Conservation (phyloP, 2,329 filamentous ascomycete genomes). For the Colletotrichum ledebouriae region DNA sequence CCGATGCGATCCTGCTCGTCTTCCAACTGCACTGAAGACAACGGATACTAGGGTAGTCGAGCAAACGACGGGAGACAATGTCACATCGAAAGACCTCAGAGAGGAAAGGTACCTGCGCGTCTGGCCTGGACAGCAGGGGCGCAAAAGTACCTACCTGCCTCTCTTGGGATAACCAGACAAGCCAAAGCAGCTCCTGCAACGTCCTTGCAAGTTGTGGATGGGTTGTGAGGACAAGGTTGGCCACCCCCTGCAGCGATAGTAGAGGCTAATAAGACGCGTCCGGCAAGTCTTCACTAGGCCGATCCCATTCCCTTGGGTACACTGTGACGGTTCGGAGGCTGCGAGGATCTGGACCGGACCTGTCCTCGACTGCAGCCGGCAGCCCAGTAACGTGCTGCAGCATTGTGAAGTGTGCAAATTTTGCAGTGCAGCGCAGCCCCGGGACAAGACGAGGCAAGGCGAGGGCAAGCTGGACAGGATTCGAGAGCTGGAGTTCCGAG, state of each 20-base stretch:
- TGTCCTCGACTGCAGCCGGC: constrained; percentile 32
- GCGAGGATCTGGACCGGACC: constrained; percentile 41
- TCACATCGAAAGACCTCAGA: constrained; percentile 5
- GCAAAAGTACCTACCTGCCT: constrained; percentile 42
- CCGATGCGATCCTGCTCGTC: constrained; percentile 3
- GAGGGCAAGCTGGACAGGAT: constrained; percentile 6
- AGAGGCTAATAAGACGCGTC: constrained; percentile 43
- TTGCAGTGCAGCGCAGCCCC: constrained; percentile 23
- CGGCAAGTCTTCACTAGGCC: constrained; percentile 43
- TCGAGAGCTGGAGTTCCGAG: constrained; percentile 34
- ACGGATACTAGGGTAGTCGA: constrained; percentile 7
- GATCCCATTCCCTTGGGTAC: constrained; percentile 43
- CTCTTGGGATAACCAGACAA: constrained; percentile 16
- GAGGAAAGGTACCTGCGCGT: constrained; percentile 24
- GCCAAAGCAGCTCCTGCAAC: constrained; percentile 31
- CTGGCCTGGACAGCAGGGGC: constrained; percentile 20
- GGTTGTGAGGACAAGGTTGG: constrained; percentile 33
- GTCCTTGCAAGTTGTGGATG: constrained; percentile 15
- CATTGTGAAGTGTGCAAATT: constrained; percentile 18
- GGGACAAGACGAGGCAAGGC: constrained; percentile 12
- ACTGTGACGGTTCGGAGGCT: constrained; percentile 39
- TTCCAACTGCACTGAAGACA: background rate
- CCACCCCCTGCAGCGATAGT: constrained; percentile 39
- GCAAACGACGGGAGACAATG: constrained; percentile 13
- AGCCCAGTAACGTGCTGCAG: constrained; percentile 31